Evolutionary conservation across 441 rosid species (phyloP), one percentile per base, ranked within the genome.

Genomic region (Dalechampia spathulata): DNA sequence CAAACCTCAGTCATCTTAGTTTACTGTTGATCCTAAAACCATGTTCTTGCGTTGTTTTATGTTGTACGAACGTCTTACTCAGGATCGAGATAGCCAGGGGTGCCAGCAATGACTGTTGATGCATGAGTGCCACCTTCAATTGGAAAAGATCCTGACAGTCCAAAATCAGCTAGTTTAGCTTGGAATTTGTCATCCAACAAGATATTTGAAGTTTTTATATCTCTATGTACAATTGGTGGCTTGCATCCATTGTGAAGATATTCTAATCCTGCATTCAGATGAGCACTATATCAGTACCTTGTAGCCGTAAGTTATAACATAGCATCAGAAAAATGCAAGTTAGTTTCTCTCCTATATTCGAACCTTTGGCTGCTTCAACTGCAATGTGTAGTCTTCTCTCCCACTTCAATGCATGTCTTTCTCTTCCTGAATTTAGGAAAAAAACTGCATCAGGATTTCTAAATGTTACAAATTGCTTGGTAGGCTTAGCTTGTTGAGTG

Each of bases 101-200:
- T 78, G 6, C 80, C 76, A 2, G 45, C 73, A 47, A 64, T 44
- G 20, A 26, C 14, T 0, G 76, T 64, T 10, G 73, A 57, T 2
- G 73, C 62, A 39, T 60, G 58, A 32, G 63, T 26, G 23, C 42
- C 66, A 7, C 43, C 66, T 61, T 69, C 77, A 14, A 11, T 37
- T 0, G 57, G 47, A 23, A 73, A 66, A 8, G 7, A 47, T 58
- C 67, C 56, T 2, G 81, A 76, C 12, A 73, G 62, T 0, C 81
- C 79, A 27, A 76, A 79, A 47, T 64, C 81, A 14, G 76, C 64
- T 26, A 79, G n/a, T 37, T 79, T 79, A 7, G 81, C 84, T 17
- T 45, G 66, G 25, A 75, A 60, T 0, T 62, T 46, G 1, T 70
- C 63, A 2, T 60, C 54, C 34, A 72, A 28, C 25, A 78, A 64